Percentiles rank a stretch among this genome's conserved stretches.
These are phyloP conservation scores for Sarocladium kiliense DNA, from an alignment of 2,329 filamentous ascomycete species.

Conservation along the genomic window DNA sequence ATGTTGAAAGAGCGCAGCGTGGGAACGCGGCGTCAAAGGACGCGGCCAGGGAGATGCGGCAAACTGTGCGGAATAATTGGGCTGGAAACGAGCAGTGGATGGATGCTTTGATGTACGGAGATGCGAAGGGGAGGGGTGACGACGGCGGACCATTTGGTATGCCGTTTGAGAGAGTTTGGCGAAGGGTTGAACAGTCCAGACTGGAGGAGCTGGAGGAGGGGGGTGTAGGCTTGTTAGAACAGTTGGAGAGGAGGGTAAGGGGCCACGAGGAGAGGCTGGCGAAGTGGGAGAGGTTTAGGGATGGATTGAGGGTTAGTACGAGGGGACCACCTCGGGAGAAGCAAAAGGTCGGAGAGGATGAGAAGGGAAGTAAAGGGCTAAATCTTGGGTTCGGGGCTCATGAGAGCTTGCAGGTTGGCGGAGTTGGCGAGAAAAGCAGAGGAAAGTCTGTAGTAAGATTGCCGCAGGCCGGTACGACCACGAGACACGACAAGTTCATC, in stretches of 20 bases:
- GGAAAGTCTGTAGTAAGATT: conserved; percentile 16
- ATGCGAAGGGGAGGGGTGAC: conserved; percentile 38
- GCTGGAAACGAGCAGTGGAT: conserved; percentile 71
- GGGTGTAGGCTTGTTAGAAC: conserved; percentile 54
- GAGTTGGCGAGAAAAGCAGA: background rate
- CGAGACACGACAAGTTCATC: background rate
- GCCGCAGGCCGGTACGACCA: background rate
- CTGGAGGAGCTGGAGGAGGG: conserved; percentile 51
- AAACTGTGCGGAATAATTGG: conserved; percentile 68
- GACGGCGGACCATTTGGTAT: conserved; percentile 60
- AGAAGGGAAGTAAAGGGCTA: conserved; percentile 27
- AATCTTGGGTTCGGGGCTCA: conserved; percentile 52
- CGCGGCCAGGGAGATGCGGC: conserved; percentile 46
- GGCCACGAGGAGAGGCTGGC: conserved; percentile 63
- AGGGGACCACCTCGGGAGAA: conserved; percentile 18
- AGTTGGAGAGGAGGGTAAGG: conserved; percentile 63
- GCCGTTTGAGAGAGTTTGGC: conserved; percentile 68
- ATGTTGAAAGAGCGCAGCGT: conserved; percentile 15
- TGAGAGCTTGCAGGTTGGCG: conserved; percentile 39
- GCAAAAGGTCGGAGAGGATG: conserved; percentile 15
- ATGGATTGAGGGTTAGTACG: conserved; percentile 36
- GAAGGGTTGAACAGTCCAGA: conserved; percentile 54
- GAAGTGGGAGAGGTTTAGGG: conserved; percentile 68
- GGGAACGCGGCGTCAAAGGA: conserved; percentile 34
- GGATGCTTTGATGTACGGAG: conserved; percentile 63